phyloP scores from a whole-genome alignment of 192 early-diverging fungal species.

The Podila horticola region DNA sequence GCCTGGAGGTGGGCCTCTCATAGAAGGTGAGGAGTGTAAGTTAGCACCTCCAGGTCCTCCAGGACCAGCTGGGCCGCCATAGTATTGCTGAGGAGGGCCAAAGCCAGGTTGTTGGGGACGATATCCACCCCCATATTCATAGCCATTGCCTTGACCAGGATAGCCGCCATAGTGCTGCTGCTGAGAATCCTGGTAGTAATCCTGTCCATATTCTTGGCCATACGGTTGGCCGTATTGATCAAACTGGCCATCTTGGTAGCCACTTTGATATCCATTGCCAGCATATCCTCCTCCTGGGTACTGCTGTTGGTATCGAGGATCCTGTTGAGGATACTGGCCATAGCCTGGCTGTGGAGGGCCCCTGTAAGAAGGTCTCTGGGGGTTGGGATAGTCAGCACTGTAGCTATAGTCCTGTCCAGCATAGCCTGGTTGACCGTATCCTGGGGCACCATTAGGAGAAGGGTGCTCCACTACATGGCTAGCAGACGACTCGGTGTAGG shows the following conservation, averaged over 20 bases:
- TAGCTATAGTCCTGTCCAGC: constrained; percentile 24
- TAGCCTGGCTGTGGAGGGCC: constrained; percentile 17
- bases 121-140: constrained; percentile 14
- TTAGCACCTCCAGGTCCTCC: constrained; percentile 24
- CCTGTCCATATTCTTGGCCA: constrained; percentile 39
- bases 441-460: neutral
- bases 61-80: neutral
- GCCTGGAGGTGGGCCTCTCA: constrained; percentile 35
- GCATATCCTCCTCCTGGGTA: constrained; percentile 11
- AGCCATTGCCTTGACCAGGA: constrained; percentile 31
- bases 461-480: neutral
- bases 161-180: constrained; percentile 41
- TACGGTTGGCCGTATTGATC: constrained; percentile 45
- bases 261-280: constrained; percentile 27
- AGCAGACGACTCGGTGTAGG: constrained; percentile 16
- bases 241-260: constrained; percentile 45
- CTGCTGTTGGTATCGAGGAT: constrained; percentile 34
- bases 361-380: constrained; percentile 21
- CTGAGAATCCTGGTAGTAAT: constrained; percentile 34
- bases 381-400: constrained; percentile 12
- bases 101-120: constrained; percentile 18
- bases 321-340: constrained; percentile 28
- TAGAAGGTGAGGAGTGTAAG: constrained; percentile 36
- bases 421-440: neutral
- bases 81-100: constrained; percentile 13